Conservation (phyloP, 768 basidiomycete species). For the Xanthoconium purpureum region DNA sequence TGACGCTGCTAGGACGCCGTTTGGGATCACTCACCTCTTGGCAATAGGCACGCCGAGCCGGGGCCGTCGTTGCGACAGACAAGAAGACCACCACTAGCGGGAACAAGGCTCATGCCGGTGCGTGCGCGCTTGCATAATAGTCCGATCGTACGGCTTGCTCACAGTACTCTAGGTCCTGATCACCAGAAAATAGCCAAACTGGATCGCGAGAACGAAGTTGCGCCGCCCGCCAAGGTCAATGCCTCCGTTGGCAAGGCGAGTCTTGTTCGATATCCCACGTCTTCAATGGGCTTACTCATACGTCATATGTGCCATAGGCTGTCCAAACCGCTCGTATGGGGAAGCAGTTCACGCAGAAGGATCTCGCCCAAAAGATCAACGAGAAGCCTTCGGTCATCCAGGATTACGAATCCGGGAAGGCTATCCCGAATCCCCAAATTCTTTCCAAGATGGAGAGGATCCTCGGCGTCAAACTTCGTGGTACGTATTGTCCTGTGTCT, state of each 20-base stretch:
- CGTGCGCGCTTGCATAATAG: conserved; percentile 8
- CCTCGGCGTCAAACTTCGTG: conserved; percentile 86
- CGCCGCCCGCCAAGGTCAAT: conserved; percentile 80
- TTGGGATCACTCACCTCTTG: conserved; percentile 9
- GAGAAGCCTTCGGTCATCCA: conserved; percentile 86
- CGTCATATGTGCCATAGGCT: conserved; percentile 46
- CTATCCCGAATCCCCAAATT: conserved; percentile 83
- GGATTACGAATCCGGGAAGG: conserved; percentile 87
- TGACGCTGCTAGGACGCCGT: background rate
- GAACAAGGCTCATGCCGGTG: conserved; percentile 80
- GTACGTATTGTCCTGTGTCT: conserved; percentile 40
- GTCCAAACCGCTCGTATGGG: conserved; percentile 80
- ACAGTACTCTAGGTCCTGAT: conserved; percentile 65
- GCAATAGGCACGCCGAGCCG: conserved; percentile 66
- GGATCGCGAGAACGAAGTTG: conserved; percentile 93
- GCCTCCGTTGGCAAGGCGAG: conserved; percentile 70
- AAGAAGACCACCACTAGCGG: conserved; percentile 66
- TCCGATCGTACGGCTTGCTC: background rate
- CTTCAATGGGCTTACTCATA: background rate
- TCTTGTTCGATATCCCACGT: background rate
- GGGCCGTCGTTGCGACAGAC: conserved; percentile 78
- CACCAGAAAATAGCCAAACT: conserved; percentile 93
- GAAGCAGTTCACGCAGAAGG: conserved; percentile 83
- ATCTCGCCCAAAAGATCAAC: conserved; percentile 88
- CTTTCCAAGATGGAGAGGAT: conserved; percentile 84